Conservation (phyloP, 163 green algal genomes). For the Smithsoniella earleae region DNA sequence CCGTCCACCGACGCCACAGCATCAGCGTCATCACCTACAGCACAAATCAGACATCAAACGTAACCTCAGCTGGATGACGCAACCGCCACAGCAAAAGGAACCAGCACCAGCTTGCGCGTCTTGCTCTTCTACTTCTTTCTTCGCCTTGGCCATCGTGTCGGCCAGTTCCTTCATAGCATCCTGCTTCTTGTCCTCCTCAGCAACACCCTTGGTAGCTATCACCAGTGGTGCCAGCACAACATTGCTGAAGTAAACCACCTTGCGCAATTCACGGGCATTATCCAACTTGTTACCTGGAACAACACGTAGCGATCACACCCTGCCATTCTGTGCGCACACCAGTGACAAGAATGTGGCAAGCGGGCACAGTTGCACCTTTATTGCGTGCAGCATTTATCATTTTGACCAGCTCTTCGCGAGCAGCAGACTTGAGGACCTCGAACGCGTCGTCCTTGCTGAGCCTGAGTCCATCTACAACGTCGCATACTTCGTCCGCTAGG, state of each 20-base stretch:
- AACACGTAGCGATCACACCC: too few relatives aligned
- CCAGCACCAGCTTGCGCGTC: background rate
- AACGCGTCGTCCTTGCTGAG: conserved; percentile 1
- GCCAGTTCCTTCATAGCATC: conserved; percentile 42
- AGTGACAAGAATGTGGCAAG: too few relatives aligned
- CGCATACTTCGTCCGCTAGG: background rate
- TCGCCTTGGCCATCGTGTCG: conserved; percentile 46
- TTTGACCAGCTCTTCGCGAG: background rate
- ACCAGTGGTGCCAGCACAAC: conserved; percentile 24
- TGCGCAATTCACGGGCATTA: conserved; percentile 16
- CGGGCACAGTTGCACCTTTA: too few relatives aligned
- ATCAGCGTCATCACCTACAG: background rate
- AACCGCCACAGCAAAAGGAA: too few relatives aligned
- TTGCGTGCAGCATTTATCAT: conserved; percentile 25
- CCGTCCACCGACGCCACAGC: conserved; percentile 25
- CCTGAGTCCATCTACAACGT: background rate
- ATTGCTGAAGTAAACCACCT: conserved; percentile 27
- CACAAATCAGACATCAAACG: background rate
- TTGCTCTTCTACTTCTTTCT: conserved; percentile 7
- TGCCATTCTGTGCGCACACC: too few relatives aligned
- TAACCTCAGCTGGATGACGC: background rate
- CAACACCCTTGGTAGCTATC: conserved; percentile 1
- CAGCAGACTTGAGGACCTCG: background rate
- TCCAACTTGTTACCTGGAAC: conserved; percentile 30
- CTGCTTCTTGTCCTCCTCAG: conserved; percentile 39